Conservation (phyloP, 2,329 filamentous ascomycete species). For the Aspergillus spinulosporus region DNA sequence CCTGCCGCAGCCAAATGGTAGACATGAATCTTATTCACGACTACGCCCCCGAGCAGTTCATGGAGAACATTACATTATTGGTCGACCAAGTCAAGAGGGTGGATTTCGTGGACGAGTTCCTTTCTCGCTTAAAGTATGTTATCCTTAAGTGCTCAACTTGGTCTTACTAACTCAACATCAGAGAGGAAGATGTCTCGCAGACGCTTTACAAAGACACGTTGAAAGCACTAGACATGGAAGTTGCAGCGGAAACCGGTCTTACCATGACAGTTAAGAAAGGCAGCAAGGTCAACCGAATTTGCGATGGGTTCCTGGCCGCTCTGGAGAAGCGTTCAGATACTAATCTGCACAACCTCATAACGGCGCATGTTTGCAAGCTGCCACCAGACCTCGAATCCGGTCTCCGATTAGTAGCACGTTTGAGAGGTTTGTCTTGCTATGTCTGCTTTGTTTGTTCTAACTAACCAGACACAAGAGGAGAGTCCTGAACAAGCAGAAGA, state of each 20-base stretch:
- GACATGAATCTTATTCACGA: slow-evolving; percentile 98
- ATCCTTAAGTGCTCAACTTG: background rate
- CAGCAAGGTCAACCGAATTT: slow-evolving; percentile 81
- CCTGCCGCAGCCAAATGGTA: slow-evolving; percentile 88
- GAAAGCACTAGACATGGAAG: slow-evolving; percentile 42
- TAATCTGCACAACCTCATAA: slow-evolving; percentile 87
- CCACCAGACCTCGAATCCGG: slow-evolving; percentile 89
- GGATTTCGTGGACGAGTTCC: slow-evolving; percentile 83
- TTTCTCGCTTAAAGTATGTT: slow-evolving; percentile 75
- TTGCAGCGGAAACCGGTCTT: slow-evolving; percentile 29
- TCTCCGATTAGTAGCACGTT: slow-evolving; percentile 71
- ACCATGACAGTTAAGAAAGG: slow-evolving; percentile 27
- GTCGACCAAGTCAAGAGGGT: slow-evolving; percentile 80
- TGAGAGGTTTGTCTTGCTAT: slow-evolving; percentile 51
- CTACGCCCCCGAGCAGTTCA: slow-evolving; percentile 82
- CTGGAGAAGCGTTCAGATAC: slow-evolving; percentile 63
- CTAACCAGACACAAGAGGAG: slow-evolving; percentile 48
- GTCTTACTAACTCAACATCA: slow-evolving; percentile 29
- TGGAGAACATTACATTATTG: slow-evolving; percentile 72
- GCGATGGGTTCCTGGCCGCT: slow-evolving; percentile 74
- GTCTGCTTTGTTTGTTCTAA: background rate
- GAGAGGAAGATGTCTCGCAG: slow-evolving; percentile 87
- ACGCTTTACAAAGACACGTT: slow-evolving; percentile 92
- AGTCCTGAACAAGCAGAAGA: slow-evolving; percentile 74
- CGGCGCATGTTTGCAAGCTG: slow-evolving; percentile 88